Base-by-base conservation (phyloP, 1,284 basidiomycete genomes). In the Ceratobasidium sp. region DNA sequence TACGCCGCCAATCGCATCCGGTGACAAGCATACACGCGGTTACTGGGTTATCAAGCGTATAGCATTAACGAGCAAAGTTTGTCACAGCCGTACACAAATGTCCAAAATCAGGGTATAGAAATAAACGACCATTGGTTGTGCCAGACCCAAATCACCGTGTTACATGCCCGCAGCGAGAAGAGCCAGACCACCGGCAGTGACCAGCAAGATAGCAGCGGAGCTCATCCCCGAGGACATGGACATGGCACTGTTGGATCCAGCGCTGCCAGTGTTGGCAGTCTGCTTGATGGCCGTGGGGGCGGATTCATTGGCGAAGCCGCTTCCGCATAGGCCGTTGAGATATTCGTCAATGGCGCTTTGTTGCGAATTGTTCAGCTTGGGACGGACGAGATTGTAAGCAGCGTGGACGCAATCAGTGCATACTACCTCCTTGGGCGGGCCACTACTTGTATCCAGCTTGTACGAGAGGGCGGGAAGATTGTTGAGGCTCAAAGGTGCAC, bases 351-450 rank as follows among this genome's bases (percentile, higher is more conserved):
- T 25, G 3, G 8, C 4, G 2, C 27, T 22, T 17, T 38, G 58
- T 12, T 12, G 15, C 4, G n/a, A 10, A 17, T 32, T 12, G n/a
- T 32, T 12, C 13, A 52, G 3, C 15, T 64, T 35, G 6, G 47
- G 47, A 8, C 34, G 31, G 58, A 64, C 40, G 32, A 64, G 45
- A 25, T 25, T 50, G 29, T 45, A 64, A 2, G 58, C 58, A n/a
- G 58, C 58, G 12, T 50, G 31, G 20, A 25, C 40, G 47, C 58
- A 64, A 10, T 49, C 43, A 10, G 58, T 64, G 58, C 58, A 64
- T 12, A 22, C 31, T 3, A 64, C 22, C 4, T 40, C 40, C 22
- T 50, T 64, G 8, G 29, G 45, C 0, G 52, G 4, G 3, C 22
- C 47, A 12, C 47, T 38, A 1, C 10, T 8, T 3, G 17, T 50